These are phyloP conservation scores for Ephemerocybe angulata DNA, from an alignment of 768 basidiomycete genomes.

Conservation along the genomic window DNA sequence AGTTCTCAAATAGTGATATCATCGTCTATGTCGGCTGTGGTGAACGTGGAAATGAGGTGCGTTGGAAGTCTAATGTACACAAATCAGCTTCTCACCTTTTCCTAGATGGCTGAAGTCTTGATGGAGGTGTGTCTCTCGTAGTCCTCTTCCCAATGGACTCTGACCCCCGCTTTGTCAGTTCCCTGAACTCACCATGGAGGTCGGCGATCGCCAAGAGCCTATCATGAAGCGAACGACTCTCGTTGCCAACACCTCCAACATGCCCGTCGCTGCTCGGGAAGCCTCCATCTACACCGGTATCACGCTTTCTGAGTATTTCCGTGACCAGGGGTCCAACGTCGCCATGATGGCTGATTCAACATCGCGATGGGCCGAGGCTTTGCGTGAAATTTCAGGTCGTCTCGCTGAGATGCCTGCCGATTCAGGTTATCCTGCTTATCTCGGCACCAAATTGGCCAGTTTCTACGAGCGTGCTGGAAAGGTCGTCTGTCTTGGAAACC, in stretches of 20 bases:
- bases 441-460: conserved; percentile 90
- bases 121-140: conserved; percentile 64
- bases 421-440: conserved; percentile 97
- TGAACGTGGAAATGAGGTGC: conserved; percentile 94
- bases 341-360: conserved; percentile 99
- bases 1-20: conserved; percentile 98
- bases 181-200: conserved; percentile 91
- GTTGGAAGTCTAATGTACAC: conserved; percentile 11
- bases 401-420: conserved; percentile 99
- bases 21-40: conserved; percentile 99
- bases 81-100: conserved; percentile 6
- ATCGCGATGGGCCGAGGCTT: conserved; percentile 97
- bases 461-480: conserved; percentile 99
- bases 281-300: conserved; percentile 99
- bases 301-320: conserved; percentile 98
- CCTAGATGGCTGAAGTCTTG: conserved; percentile 93
- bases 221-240: conserved; percentile 99
- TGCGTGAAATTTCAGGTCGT: conserved; percentile 99
- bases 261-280: conserved; percentile 99
- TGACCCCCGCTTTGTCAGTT: conserved; percentile 39
- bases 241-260: conserved; percentile 99
- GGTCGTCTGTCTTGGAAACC: conserved; percentile 88
- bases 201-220: conserved; percentile 90
- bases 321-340: conserved; percentile 96
- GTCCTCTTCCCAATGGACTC: background rate